Evolutionary conservation across 1,139 yeast species (phyloP), one percentile per base, ranked within the genome.

Genomic region (Saccharomyces hybrid): DNA sequence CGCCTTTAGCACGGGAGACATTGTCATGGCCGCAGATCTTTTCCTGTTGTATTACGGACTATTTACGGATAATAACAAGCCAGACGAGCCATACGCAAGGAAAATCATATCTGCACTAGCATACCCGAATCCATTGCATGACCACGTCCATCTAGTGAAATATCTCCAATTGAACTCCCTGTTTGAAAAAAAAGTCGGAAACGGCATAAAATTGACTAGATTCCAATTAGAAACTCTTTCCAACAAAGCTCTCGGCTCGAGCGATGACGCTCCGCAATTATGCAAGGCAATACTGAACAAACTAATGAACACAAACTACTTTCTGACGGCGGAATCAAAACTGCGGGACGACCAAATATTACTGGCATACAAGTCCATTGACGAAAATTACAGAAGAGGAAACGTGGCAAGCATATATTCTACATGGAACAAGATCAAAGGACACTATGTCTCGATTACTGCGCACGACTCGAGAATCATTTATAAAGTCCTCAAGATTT

Each of bases 401-500:
- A 68, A 69, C 52, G 58, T 62, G 2, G 60, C 68, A 3, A 71
- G 71, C 2, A 62, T 67, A 9, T 61, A 56, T 30, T 48, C 54
- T 7, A 55, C 61, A 2, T 69, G 73, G 73, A 48, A 55, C 1
- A 54, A 52, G 20, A 64, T 68, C 3, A 58, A 57, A 49, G 54
- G 61, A 26, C 52, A 55, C n/a, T 61, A 61, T 48, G 47, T 53
- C 4, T 51, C 59, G 2, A 38, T 67, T 5, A 31, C 52, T 1
- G 54, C 58, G 5, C 70, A 68, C 55, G 70, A 68, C 49, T 56
- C 65, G 1, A 57, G 61, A 46, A 63, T 65, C 1, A 14, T 75
- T 13, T 65, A 72, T 5, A 66, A 65, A 46, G 57, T 75, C 27
- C 59, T 76, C 3, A 61, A 64, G 23, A 55, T 63, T 4, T 72